Percentiles rank a stretch among this genome's conserved stretches.
phyloP scores from a whole-genome alignment of 2,329 filamentous ascomycete genomes.

The Colletotrichum lentis region DNA sequence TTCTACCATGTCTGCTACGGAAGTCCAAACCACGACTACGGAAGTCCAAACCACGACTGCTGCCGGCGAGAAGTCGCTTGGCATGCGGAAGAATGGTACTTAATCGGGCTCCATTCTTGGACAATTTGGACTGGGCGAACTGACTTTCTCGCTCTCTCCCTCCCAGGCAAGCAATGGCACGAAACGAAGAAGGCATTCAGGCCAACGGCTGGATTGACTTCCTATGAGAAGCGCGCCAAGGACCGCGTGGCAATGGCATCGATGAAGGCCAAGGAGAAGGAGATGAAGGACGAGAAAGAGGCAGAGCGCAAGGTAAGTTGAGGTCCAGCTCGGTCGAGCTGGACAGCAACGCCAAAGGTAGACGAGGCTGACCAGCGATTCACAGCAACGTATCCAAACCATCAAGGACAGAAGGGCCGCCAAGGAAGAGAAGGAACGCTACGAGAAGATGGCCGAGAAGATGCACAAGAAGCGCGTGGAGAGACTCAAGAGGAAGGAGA shows the following conservation, averaged over 20 bases:
- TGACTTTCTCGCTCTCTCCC: conserved; percentile 30
- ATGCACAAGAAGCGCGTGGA: conserved; percentile 98
- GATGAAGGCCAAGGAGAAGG: conserved; percentile 92
- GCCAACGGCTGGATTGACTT: conserved; percentile 77
- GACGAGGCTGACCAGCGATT: conserved; percentile 10
- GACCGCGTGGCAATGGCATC: conserved; percentile 74
- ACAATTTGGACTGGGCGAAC: not conserved
- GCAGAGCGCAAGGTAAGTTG: conserved; percentile 77
- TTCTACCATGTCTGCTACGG: conserved; percentile 54
- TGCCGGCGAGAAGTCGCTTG: conserved; percentile 56
- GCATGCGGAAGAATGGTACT: conserved; percentile 86
- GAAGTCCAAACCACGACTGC: conserved; percentile 46
- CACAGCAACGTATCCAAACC: conserved; percentile 75
- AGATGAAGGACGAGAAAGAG: conserved; percentile 96
- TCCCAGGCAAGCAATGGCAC: conserved; percentile 93
- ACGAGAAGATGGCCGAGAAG: conserved; percentile 93
- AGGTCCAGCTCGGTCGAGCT: not conserved
- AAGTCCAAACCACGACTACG: conserved; percentile 44
- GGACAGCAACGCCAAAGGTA: not conserved
- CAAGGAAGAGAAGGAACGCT: conserved; percentile 93
- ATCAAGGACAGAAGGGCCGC: conserved; percentile 86
- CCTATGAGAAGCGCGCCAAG: conserved; percentile 79
- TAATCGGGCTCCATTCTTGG: conserved; percentile 22
- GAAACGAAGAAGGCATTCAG: conserved; percentile 83
- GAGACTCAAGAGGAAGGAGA: conserved; percentile 91